Evolutionary conservation across 1,284 basidiomycete species (phyloP).

Genomic region (Kalmanozyma brasiliensis): DNA sequence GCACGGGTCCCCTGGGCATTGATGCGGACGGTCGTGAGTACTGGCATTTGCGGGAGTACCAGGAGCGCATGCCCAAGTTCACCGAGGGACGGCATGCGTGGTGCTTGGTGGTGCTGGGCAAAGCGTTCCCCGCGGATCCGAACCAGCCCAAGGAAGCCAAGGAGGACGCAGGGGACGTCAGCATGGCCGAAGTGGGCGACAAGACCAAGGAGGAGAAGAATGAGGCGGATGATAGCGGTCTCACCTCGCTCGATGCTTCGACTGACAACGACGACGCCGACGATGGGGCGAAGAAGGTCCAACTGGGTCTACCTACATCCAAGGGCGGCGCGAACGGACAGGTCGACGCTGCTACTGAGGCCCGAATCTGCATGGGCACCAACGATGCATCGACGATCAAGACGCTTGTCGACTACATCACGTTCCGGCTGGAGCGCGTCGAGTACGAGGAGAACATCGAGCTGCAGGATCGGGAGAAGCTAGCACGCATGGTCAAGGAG

Average conservation of each 20-base stretch:
- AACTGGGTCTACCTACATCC: constrained; percentile 19
- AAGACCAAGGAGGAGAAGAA: constrained; percentile 8
- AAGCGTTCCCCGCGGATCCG: constrained; percentile 18
- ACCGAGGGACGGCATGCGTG: constrained; percentile 51
- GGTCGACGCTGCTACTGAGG: neutral
- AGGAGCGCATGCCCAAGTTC: constrained; percentile 50
- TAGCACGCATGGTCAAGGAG: constrained; percentile 11
- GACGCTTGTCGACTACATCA: constrained; percentile 27
- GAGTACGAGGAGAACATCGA: constrained; percentile 44
- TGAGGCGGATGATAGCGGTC: constrained; percentile 27
- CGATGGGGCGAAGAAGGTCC: constrained; percentile 1
- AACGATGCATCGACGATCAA: constrained; percentile 40
- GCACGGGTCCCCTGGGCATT: constrained; percentile 46
- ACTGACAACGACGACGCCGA: constrained; percentile 12
- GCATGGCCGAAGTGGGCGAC: constrained; percentile 1
- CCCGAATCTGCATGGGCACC: constrained; percentile 48
- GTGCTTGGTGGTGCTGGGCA: constrained; percentile 50
- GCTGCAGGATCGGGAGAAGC: constrained; percentile 38
- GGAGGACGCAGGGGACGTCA: constrained; percentile 6
- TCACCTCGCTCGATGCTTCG: constrained; percentile 29
- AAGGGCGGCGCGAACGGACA: neutral
- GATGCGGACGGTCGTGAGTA: constrained; percentile 55
- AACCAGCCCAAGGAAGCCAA: constrained; percentile 10
- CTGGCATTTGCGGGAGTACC: constrained; percentile 56
- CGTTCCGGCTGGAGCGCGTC: constrained; percentile 30